Percentiles rank a stretch among this genome's conserved stretches.
phyloP scores from a whole-genome alignment of 2,329 filamentous ascomycete genomes.

The Pleoardoris graminearum region DNA sequence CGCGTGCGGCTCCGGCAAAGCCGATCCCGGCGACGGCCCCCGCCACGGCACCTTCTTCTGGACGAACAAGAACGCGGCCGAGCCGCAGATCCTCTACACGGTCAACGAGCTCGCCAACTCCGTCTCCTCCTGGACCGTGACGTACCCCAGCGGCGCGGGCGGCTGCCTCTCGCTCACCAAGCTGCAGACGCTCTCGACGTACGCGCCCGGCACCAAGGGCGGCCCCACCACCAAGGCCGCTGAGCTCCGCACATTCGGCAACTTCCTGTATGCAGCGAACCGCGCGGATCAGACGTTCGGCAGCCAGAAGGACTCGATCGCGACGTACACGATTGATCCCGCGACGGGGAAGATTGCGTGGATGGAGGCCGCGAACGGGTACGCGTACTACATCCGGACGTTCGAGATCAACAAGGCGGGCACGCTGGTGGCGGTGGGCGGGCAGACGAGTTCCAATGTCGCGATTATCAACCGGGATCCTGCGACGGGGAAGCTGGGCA shows the following conservation, averaged over 20 bases:
- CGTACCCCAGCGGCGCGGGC: conserved; percentile 10
- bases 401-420: conserved; percentile 28
- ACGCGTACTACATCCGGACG: conserved; percentile 29
- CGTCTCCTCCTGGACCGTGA: conserved; percentile 25
- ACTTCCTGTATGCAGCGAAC: conserved; percentile 32
- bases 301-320: conserved; percentile 28
- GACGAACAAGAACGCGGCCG: conserved; percentile 19
- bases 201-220: conserved; percentile 15
- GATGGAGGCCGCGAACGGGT: conserved; percentile 24
- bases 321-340: conserved; percentile 21
- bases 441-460: conserved; percentile 24
- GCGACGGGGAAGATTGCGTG: conserved; percentile 22
- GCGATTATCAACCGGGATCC: conserved; percentile 23
- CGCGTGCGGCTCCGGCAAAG: conserved; percentile 46
- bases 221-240: conserved; percentile 24
- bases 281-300: conserved; percentile 31
- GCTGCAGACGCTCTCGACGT: conserved; percentile 27
- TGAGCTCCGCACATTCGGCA: conserved; percentile 26
- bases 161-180: conserved; percentile 24
- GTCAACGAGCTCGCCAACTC: conserved; percentile 32
- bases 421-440: conserved; percentile 21
- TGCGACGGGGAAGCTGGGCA: conserved; percentile 20
- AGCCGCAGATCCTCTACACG: conserved; percentile 15
- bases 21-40: conserved; percentile 54
- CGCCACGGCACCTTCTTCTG: conserved; percentile 53